Evolutionary conservation across 2,329 filamentous ascomycete genomes (phyloP), one percentile per base, ranked within the genome.

Genomic region (Penicillium crustosum): DNA sequence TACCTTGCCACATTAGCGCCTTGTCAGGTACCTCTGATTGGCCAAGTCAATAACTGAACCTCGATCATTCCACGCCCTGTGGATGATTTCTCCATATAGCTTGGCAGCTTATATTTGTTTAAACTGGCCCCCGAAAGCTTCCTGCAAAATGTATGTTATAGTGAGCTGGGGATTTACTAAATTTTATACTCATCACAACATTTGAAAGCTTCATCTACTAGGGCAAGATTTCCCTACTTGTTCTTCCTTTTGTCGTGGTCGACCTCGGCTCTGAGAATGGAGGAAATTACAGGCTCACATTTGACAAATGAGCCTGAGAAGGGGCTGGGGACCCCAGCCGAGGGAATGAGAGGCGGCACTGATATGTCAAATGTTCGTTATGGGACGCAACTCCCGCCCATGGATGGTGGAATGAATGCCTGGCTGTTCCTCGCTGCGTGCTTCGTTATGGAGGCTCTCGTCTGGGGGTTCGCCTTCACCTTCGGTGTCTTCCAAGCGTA

Each of bases 371-470:
- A 33, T 33, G 13, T 21, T 13, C n/a, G 49, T 17, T 6, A 36
- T 49, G 29, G 10, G 9, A 19, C 29, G 25, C 29, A 33, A 15
- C 23, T n/a, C 23, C 73, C 74, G 21, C 70, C 66, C 4, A 67
- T 72, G 9, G 75, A 77, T 54, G 61, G 72, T 47, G 77, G 77
- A 4, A 73, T 71, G 60, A 59, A 72, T 35, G 78, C 77, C 19
- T 79, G 75, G 70, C 61, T 82, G 13, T 81, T 82, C 61, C 69
- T 84, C 3, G 73, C 75, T 7, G 81, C 78, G 0, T 80, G 78
- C 39, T 84, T 82, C 62, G 68, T 80, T 29, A 74, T 85, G 43
- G 82, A 85, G 67, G 79, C 77, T 27, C 70, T 84, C 2, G 77
- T 84, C 45, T 85, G 82, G 81, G 82, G 80, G 69, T 55, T 72